These are phyloP conservation scores for Penicillium sp. DNA, from an alignment of 2,329 filamentous ascomycete genomes.

Conservation along the genomic window DNA sequence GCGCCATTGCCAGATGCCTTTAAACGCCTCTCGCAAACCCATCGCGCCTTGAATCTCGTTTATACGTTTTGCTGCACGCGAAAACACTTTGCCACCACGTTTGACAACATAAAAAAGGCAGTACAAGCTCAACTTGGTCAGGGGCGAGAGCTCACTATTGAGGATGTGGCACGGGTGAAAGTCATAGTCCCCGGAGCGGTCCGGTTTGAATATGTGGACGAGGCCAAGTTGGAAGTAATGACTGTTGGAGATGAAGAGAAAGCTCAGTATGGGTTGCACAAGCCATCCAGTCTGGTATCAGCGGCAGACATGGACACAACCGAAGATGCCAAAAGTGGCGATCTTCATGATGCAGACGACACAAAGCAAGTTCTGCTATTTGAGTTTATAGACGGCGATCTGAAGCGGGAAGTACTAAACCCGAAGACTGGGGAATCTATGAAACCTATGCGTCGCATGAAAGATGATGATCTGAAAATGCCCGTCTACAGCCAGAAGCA, in stretches of 20 bases:
- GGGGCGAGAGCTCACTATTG: slow-evolving; percentile 60
- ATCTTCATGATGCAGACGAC: slow-evolving; percentile 33
- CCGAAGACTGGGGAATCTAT: slow-evolving; percentile 71
- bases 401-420: slow-evolving; percentile 74
- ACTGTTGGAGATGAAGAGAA: slow-evolving; percentile 57
- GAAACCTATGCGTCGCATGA: slow-evolving; percentile 64
- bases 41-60: slow-evolving; percentile 84
- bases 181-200: slow-evolving; percentile 74
- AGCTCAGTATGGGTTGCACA: slow-evolving; percentile 61
- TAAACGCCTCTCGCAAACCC: slow-evolving; percentile 68
- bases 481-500: slow-evolving; percentile 91
- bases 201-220: slow-evolving; percentile 82
- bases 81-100: slow-evolving; percentile 87
- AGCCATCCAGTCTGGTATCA: slow-evolving; percentile 41
- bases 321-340: slow-evolving; percentile 33
- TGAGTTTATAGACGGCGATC: slow-evolving; percentile 86
- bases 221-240: slow-evolving; percentile 77
- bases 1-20: slow-evolving; percentile 74
- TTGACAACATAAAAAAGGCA: slow-evolving; percentile 79
- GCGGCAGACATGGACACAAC: slow-evolving; percentile 18
- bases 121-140: slow-evolving; percentile 77
- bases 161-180: slow-evolving; percentile 80
- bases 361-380: slow-evolving; percentile 74
- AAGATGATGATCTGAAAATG: slow-evolving; percentile 81
- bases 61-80: slow-evolving; percentile 93